Percentiles rank a stretch among this genome's conserved stretches.
Evolutionary conservation across 345 rosid genomes (phyloP).

Genomic region (Lumnitzera littorea): DNA sequence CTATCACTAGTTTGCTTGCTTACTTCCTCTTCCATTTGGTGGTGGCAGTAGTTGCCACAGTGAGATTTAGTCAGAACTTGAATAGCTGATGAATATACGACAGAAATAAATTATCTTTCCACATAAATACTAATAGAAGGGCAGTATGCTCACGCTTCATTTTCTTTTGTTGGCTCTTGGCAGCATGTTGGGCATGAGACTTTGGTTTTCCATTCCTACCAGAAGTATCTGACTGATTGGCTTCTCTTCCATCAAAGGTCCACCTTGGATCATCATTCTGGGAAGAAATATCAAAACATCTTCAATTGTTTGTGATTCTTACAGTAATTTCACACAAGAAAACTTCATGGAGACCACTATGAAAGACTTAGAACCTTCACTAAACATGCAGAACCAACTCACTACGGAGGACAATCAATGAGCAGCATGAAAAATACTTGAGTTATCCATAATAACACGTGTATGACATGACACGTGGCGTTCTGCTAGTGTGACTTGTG

Average conservation of each 20-base stretch:
- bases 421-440: background rate
- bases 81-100: too few species aligned
- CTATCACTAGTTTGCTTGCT: too few species aligned
- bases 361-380: background rate
- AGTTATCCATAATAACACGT: too few species aligned
- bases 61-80: too few species aligned
- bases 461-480: too few species aligned
- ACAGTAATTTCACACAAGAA: background rate
- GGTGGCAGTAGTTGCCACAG: too few species aligned
- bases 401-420: background rate
- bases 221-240: constrained; percentile 7
- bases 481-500: too few species aligned
- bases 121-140: too few species aligned
- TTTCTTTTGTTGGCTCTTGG: constrained; percentile 27
- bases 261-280: constrained; percentile 31
- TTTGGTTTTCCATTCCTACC: constrained; percentile 18
- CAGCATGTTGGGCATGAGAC: constrained; percentile 19
- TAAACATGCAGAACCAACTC: background rate
- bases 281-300: background rate
- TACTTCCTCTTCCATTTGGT: too few species aligned
- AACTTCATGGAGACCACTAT: background rate
- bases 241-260: constrained; percentile 20
- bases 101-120: too few species aligned
- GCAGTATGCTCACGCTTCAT: constrained; percentile 28
- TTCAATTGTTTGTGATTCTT: background rate